These are phyloP conservation scores for Oryza glumipatula DNA, from an alignment of 176 grass and related monocot genomes.

Conservation along the genomic window DNA sequence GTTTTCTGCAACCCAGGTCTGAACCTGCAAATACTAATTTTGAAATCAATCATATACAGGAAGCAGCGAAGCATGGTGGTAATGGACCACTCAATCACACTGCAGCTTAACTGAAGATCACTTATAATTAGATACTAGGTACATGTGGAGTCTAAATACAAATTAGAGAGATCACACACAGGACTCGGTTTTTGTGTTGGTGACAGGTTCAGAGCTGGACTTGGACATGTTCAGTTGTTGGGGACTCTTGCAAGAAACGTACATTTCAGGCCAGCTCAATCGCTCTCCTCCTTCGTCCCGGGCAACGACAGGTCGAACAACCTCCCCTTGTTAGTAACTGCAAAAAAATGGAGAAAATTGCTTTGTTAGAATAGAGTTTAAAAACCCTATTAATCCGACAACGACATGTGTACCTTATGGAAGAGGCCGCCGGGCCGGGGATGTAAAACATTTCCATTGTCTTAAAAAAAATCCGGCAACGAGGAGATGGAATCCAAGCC, in stretches of 20 bases:
- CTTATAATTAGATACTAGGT: background rate
- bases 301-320: background rate
- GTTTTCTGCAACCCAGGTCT: background rate
- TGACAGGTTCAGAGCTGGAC: background rate
- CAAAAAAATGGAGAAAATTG: background rate
- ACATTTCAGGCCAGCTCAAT: background rate
- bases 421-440: too few relatives aligned
- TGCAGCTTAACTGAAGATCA: background rate
- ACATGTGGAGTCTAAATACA: background rate
- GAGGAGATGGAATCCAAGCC: background rate
- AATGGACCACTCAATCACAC: background rate
- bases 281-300: background rate
- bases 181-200: background rate
- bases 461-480: too few relatives aligned
- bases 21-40: background rate
- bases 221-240: background rate
- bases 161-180: background rate
- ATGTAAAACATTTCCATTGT: too few relatives aligned
- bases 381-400: background rate
- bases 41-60: background rate
- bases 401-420: too few relatives aligned
- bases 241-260: slow-evolving; percentile 29
- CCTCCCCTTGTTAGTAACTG: background rate
- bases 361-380: background rate
- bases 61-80: background rate